Evolutionary conservation across 208 protist species (phyloP), one percentile per base, ranked within the genome.

Genomic region (Vickermania ingenoplastis): DNA sequence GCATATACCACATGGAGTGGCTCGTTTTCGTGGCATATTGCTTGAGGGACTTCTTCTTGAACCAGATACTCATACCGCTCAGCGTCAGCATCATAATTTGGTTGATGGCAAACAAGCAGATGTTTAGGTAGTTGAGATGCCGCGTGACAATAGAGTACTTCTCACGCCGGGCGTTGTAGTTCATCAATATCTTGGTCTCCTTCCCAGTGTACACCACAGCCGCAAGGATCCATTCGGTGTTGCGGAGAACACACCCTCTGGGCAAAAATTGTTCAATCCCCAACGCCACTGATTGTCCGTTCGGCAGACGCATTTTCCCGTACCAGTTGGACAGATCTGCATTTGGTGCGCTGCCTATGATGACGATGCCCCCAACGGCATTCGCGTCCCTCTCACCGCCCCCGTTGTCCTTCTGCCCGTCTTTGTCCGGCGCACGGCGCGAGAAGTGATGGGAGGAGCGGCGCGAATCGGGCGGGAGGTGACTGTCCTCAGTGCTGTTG

Each of bases 161-260:
- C 45, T 65, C 69, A 45, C 61, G 52, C 60, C 76, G 79, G 26
- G 66, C 67, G 26, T 71, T 56, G 31, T 91, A 61, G 63, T 95
- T 96, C 3, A 88, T 75, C 57, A 90, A 67, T 69, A 95, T 88
- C 68, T 96, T 97, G 2, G 90, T 96, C 57, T 95, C 58, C 3
- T 65, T 62, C 22, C 93, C 89, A 0, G 89, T 91, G 70, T 96
- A 97, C 5, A 97, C 57, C 1, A 91, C 85, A 0, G 78, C 66
- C 5, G 69, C 83, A 4, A 96, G 68, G 0, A 94, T 79, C 76
- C 86, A 96, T 53, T 92, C 72, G 26, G 94, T 97, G 69, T 97
- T 96, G 29, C 86, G 77, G 7, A 97, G 62, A 0, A 86, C 63
- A 60, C 81, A 92, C 5, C 91, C 91, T 23, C 91, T 79, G 0